phyloP scores from a whole-genome alignment of 108 stramenopile genomes.

The Skeletonema tropicum region DNA sequence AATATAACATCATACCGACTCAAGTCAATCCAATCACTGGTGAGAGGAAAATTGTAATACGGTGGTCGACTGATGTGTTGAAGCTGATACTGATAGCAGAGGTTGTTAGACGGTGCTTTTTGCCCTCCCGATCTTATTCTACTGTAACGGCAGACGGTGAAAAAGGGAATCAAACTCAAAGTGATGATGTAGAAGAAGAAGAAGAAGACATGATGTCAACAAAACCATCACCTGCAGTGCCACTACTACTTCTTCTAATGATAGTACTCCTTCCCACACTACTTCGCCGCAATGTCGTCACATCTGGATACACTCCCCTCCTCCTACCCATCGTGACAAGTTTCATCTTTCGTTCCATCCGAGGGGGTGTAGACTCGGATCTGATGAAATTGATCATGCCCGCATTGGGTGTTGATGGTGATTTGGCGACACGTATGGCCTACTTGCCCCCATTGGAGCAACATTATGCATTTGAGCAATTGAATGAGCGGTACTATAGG shows the following conservation, averaged over 20 bases:
- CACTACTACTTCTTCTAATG: not conserved
- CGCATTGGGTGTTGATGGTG: conserved; percentile 3
- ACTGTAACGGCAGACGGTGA: not conserved
- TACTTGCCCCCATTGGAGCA: conserved; percentile 73
- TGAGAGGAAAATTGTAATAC: conserved; percentile 14
- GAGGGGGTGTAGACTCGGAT: not conserved
- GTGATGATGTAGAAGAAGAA: not conserved
- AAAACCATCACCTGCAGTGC: not conserved
- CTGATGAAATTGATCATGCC: not conserved
- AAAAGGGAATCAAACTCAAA: not conserved
- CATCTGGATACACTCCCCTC: conserved; percentile 26
- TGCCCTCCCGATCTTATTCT: conserved; percentile 3
- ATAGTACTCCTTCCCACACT: conserved; percentile 8
- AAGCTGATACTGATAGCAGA: conserved; percentile 62
- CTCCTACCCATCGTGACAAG: conserved; percentile 35
- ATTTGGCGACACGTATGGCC: conserved; percentile 29
- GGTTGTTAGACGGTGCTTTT: conserved; percentile 43
- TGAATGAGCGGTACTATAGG: conserved; percentile 71
- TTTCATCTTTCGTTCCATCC: conserved; percentile 18
- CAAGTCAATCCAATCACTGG: conserved; percentile 12
- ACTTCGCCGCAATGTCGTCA: not conserved
- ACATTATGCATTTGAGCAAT: conserved; percentile 79
- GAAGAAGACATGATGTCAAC: too few relatives aligned
- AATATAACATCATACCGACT: conserved; percentile 11
- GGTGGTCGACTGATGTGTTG: conserved; percentile 48